phyloP scores from a whole-genome alignment of 2,329 filamentous ascomycete genomes.

The Blumeriella jaapii region DNA sequence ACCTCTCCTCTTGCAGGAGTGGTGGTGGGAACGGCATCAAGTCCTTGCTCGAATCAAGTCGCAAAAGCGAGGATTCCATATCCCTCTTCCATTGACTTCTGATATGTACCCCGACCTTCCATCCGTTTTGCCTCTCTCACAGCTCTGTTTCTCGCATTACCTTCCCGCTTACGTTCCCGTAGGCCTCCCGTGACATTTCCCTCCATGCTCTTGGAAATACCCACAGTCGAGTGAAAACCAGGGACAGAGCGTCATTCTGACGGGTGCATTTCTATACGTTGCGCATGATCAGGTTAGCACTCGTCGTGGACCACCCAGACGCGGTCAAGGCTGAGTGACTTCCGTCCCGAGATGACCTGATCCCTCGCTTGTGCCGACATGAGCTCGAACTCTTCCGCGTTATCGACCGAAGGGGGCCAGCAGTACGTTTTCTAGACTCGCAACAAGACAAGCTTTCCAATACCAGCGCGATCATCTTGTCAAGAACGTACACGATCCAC shows the following conservation, averaged over 20 bases:
- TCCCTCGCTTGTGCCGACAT: slow-evolving; percentile 14
- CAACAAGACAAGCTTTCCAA: slow-evolving; percentile 22
- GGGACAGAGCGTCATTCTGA: slow-evolving; percentile 24
- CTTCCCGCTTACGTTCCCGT: slow-evolving; percentile 21
- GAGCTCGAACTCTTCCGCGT: slow-evolving; percentile 26
- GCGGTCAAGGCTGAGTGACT: too few relatives aligned
- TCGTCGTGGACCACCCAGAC: too few relatives aligned
- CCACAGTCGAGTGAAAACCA: slow-evolving; percentile 21
- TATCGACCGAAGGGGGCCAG: slow-evolving; percentile 21
- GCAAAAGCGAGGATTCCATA: slow-evolving; percentile 20
- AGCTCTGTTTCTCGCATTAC: slow-evolving; percentile 19
- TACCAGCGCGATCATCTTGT: slow-evolving; percentile 26
- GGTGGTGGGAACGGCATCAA: too few relatives aligned
- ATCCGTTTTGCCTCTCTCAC: slow-evolving; percentile 20
- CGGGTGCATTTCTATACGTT: slow-evolving; percentile 7
- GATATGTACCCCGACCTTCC: slow-evolving; percentile 17
- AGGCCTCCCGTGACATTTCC: slow-evolving; percentile 20
- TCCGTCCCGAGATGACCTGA: slow-evolving; percentile 3
- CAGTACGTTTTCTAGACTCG: slow-evolving; percentile 22
- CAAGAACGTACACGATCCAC: slow-evolving; percentile 26
- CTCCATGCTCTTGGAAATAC: slow-evolving; percentile 19
- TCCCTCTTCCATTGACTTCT: slow-evolving; percentile 21
- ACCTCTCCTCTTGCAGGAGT: too few relatives aligned
- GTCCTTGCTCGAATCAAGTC: slow-evolving; percentile 19
- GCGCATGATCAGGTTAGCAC: too few relatives aligned